Evolutionary conservation across 495 filamentous ascomycete genomes (phyloP), one percentile per base, ranked within the genome.

Genomic region (Aspergillus baeticus): DNA sequence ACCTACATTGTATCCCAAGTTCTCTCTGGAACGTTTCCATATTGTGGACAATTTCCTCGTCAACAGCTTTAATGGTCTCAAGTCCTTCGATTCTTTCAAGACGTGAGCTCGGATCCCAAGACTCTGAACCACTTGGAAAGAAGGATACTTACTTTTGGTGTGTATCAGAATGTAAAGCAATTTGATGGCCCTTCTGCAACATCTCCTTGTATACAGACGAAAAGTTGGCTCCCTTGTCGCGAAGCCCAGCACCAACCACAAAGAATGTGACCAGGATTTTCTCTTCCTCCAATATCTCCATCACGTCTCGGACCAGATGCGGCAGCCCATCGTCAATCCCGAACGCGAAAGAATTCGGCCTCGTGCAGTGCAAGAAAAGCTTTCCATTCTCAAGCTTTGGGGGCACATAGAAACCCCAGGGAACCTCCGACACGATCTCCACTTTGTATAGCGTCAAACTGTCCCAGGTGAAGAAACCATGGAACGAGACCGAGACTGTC

Each of bases 321-420:
- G 88, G 88, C 56, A 82, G 73, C 6, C 88, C 88, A 68, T 92
- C 88, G 67, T 92, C 88, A 61, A 92, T 92, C 48, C 88, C 88
- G 66, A 92, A 89, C 0, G 88, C 88, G 67, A 92, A 90, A 0
- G 81, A 84, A 63, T 89, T 87, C 42, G 88, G 87, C 8, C 86
- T 77, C 35, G 77, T 85, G 76, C 88, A 91, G 10, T 78, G 71
- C 56, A 90, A 84, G 34, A 84, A 69, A 34, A 91, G 68, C 3
- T 69, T 73, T 4, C 87, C 87, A 0, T 77, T 86, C 0, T 84
- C 78, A 14, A 88, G 66, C 69, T 90, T 91, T 38, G 68, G 62
- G 1, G 87, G 85, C 23, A 87, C 68, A 10, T 58, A 74, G 59
- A 80, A 81, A 38, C 66, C 62, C 10, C 45, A 13, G 6, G 60